Evolutionary conservation across 192 early-diverging fungal genomes (phyloP), one percentile per base, ranked within the genome.

Genomic region (Kappamyces sp.): DNA sequence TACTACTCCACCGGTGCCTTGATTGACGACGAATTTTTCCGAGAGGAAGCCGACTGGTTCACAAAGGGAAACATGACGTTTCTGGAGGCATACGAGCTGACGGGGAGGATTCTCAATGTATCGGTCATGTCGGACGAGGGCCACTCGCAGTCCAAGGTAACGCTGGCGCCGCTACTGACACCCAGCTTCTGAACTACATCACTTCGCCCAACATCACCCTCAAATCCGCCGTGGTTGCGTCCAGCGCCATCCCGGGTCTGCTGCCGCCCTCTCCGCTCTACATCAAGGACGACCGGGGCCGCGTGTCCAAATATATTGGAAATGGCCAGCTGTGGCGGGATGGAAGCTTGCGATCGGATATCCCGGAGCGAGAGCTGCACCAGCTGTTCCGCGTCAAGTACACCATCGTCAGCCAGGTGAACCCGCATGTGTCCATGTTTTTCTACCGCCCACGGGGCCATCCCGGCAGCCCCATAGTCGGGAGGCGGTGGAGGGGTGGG

Each of bases 351-450:
- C 14, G 22, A 30, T 34, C 43, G 33, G 71, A 80, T 54, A 73
- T 77, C 34, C 93, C 94, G 12, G 77, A 83, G 48, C 72, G 81
- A 47, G 81, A 85, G 33, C 68, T 95, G 47, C 76, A 89, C 22
- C 81, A 78, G 35, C 76, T 84, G 49, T 89, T 88, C 57, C 88
- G 89, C 64, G 89, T 95, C 57, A 89, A 89, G 55, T 89, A 87
- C 66, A 88, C 86, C 5, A 76, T 95, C 29, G 90, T 92, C 11
- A 77, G 76, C 64, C 91, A 93, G 65, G 69, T 91, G 34, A 94
- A 95, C 62, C 92, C 92, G 35, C 91, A 95, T 67, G 72, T 98
- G 5, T 71, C 84, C n/a, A 47, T 89, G 65, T 95, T 95, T 72
- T 92, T 93, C 59, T 91, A 88, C 68, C 82, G 85, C n/a, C 75